Base-by-base conservation (phyloP, 2,329 filamentous ascomycete genomes). In the Nemania diffusa region DNA sequence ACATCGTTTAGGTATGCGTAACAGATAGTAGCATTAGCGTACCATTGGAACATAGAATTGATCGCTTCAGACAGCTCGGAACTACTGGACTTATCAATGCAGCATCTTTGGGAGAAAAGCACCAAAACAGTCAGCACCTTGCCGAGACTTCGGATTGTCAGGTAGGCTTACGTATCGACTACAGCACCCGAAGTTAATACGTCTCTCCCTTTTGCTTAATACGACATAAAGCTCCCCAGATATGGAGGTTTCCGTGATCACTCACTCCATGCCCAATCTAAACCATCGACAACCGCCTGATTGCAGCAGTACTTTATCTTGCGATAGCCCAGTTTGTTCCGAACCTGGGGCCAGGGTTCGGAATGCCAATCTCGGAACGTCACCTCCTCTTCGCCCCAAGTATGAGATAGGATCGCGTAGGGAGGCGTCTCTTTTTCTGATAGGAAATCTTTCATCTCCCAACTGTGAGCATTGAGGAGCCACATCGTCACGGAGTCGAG, bases 1-100 rank as follows among this genome's bases (percentile, higher is more conserved):
- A 53, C 40, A 42, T 72, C 51, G 59, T 42, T 22, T 2, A 76
- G 68, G 44, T 75, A 76, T 1, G 68, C 72, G 20, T 73, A 76
- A 61, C 74, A 76, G 2, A 74, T 42, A 3, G n/a, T 26, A 5
- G 74, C 64, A 9, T 50, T 15, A 15, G 52, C 34, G 29, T 76
- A 76, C 75, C 75, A 76, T 3, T 67, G 62, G 22, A 71, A 75
- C 73, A 65, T 65, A 3, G 63, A n/a, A n/a, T n/a, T n/a, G n/a
- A n/a, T n/a, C n/a, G n/a, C n/a, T n/a, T n/a, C n/a, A n/a, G n/a
- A n/a, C 61, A 76, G 69, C 57, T 76, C 73, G 11, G 73, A 71
- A 40, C 73, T 76, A 42, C 72, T 73, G 5, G 51, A 58, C 55
- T 76, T 75, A 51, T 76, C 72, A 22, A 76, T 74, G 48, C 74